Evolutionary conservation across 106 monocot species (phyloP).

Genomic region (Posidonia australis): DNA sequence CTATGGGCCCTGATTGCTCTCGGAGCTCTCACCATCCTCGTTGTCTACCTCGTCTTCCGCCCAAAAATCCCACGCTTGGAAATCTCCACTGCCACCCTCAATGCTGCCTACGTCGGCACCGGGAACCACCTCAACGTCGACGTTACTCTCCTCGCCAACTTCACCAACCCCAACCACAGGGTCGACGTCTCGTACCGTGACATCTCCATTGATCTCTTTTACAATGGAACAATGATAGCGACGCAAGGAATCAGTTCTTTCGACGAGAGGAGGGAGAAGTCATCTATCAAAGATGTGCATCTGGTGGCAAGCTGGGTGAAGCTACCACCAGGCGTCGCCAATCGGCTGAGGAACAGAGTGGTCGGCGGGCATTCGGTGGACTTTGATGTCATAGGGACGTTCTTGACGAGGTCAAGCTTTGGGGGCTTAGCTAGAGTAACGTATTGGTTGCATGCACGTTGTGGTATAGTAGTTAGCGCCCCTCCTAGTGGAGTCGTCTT

Average conservation of each 20-base stretch:
- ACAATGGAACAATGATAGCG: slow-evolving; percentile 31
- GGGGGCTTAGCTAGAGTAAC: slow-evolving; percentile 24
- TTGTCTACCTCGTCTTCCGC: slow-evolving; percentile 60
- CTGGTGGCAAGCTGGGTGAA: slow-evolving; percentile 50
- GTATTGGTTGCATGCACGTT: slow-evolving; percentile 32
- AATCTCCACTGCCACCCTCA: slow-evolving; percentile 53
- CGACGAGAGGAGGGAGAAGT: slow-evolving; percentile 20
- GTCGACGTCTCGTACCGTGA: slow-evolving; percentile 33
- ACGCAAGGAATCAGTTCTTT: slow-evolving; percentile 39
- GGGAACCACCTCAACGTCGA: slow-evolving; percentile 70
- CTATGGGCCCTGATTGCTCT: slow-evolving; percentile 46
- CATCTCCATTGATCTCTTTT: slow-evolving; percentile 55
- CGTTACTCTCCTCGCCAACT: slow-evolving; percentile 56
- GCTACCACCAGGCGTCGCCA: slow-evolving; percentile 21
- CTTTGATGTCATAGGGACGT: slow-evolving; percentile 26
- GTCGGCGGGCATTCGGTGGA: slow-evolving; percentile 8
- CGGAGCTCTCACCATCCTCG: slow-evolving; percentile 40
- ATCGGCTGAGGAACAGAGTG: slow-evolving; percentile 23
- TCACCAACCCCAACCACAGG: slow-evolving; percentile 72
- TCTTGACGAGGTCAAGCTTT: slow-evolving; percentile 33
- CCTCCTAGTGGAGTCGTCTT: slow-evolving; percentile 52
- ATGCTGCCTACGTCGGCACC: slow-evolving; percentile 52
- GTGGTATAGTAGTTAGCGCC: slow-evolving; percentile 25
- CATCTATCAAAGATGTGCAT: slow-evolving; percentile 34
- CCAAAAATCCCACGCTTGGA: slow-evolving; percentile 45